Conservation (phyloP, 192 early-diverging fungal genomes). For the Coemansia pectinata region DNA sequence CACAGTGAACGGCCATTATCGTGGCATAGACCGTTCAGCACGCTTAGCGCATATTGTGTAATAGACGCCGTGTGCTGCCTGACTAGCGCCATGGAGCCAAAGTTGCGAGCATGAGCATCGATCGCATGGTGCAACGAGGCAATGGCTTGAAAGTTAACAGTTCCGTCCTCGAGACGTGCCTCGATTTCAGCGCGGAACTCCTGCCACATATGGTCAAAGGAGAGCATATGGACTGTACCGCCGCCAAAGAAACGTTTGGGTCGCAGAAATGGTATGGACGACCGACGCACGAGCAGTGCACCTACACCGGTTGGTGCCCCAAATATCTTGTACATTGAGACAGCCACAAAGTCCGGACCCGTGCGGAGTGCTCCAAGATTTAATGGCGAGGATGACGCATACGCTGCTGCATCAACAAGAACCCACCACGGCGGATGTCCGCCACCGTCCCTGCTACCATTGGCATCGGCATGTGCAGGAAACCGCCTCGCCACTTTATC, state of each 20-base stretch:
- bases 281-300: conserved; percentile 66
- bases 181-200: conserved; percentile 54
- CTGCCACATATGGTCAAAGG: conserved; percentile 60
- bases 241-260: conserved; percentile 75
- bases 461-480: conserved; percentile 7
- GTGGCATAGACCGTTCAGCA: conserved; percentile 58
- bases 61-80: conserved; percentile 57
- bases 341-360: conserved; percentile 66
- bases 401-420: conserved; percentile 77
- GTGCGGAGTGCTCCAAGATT: conserved; percentile 53
- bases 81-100: conserved; percentile 42
- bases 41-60: conserved; percentile 35
- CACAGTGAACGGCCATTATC: conserved; percentile 57
- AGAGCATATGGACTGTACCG: conserved; percentile 68
- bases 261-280: conserved; percentile 47
- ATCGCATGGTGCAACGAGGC: conserved; percentile 71
- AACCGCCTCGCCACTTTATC: conserved; percentile 43
- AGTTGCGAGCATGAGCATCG: conserved; percentile 53
- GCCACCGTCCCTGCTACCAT: neutral
- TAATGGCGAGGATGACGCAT: conserved; percentile 63
- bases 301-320: conserved; percentile 85
- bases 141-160: conserved; percentile 74
- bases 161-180: conserved; percentile 73
- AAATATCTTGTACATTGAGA: conserved; percentile 91
- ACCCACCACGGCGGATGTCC: conserved; percentile 54